These are phyloP conservation scores for Tolypocladium tundrense DNA, from an alignment of 2,329 filamentous ascomycete species.

Conservation along the genomic window DNA sequence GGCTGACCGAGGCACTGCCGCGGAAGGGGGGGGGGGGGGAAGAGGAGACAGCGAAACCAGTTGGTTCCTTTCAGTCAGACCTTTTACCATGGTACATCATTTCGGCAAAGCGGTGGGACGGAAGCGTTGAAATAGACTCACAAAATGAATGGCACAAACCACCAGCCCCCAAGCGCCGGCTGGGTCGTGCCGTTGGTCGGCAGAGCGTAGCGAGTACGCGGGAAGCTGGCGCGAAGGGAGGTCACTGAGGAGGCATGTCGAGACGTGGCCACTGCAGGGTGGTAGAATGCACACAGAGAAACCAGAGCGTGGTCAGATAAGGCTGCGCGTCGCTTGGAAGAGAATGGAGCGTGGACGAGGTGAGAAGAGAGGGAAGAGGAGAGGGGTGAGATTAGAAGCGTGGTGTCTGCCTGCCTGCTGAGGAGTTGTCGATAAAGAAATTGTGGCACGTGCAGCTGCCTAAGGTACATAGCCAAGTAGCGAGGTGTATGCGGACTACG, in stretches of 20 bases:
- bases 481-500: too few relatives aligned
- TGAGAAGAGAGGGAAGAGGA: neutral
- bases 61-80: slow-evolving; percentile 42
- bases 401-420: neutral
- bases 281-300: neutral
- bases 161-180: neutral
- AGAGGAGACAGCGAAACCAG: slow-evolving; percentile 31
- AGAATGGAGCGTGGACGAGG: neutral
- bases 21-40: slow-evolving; percentile 3
- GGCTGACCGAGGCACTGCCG: neutral
- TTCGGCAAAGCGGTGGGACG: slow-evolving; percentile 10
- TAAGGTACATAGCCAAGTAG: too few relatives aligned
- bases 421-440: neutral
- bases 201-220: neutral
- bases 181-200: neutral
- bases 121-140: neutral
- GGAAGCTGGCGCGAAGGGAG: neutral
- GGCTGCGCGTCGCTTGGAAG: neutral
- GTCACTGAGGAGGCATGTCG: neutral
- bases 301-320: neutral
- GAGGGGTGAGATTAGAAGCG: neutral
- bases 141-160: neutral
- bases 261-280: neutral
- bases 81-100: slow-evolving; percentile 57
- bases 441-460: neutral